Conservation (phyloP, 2,329 filamentous ascomycete species). For the Xylaria sp. region DNA sequence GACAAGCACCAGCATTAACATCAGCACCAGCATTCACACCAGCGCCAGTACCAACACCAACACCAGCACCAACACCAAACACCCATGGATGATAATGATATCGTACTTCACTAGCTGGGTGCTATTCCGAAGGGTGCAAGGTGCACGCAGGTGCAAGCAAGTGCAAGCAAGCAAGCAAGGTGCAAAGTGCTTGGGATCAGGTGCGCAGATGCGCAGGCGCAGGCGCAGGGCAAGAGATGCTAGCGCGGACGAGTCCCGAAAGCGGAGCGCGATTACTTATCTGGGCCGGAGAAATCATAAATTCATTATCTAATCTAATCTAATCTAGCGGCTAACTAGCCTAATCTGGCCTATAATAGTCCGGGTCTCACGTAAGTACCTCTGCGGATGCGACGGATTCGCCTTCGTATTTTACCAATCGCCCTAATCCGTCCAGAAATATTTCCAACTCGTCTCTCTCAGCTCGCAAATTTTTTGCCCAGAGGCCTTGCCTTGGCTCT, state of each 20-base stretch:
- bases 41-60: background rate
- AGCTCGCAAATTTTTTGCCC: no score
- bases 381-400: no score
- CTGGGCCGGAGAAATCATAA: constrained; percentile 1
- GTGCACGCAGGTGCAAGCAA: no score
- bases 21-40: no score
- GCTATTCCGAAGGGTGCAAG: no score
- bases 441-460: no score
- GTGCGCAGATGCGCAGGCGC: background rate
- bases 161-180: no score
- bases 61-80: background rate
- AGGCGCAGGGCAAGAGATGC: background rate
- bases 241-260: constrained; percentile 11
- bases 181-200: no score
- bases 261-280: constrained; percentile 11
- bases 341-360: background rate
- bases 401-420: background rate
- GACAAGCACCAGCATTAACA: no score
- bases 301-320: background rate
- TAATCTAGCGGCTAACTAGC: background rate
- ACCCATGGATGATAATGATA: background rate
- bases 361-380: no score
- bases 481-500: no score
- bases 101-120: no score
- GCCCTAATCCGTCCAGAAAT: background rate